Evolutionary conservation across 2,329 filamentous ascomycete genomes (phyloP), one percentile per base, ranked within the genome.

Genomic region (Fusarium compactum): DNA sequence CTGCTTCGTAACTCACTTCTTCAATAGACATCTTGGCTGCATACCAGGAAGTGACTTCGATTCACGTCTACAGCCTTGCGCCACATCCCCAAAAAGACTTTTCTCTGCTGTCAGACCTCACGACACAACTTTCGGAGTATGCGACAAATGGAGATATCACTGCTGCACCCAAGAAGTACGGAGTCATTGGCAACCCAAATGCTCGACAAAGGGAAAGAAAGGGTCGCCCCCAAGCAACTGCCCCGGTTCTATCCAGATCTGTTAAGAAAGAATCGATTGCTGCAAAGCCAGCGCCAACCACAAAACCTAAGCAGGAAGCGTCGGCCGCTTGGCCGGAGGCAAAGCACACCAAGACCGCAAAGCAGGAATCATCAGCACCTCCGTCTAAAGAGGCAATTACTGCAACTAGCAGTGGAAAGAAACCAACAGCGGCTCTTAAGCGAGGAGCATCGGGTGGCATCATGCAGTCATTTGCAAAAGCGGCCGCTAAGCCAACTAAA

Each of bases 1-100:
- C 29, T 6, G 22, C 15, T 22, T 43, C 16, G 20, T 27, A 45
- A 68, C 56, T 72, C 66, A 62, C 74, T 4, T 52, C 48, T 70
- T 58, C 44, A 24, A 38, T 38, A 95, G 92, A 88, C 69, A 84
- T 87, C 2, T 89, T 94, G 61, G 82, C 85, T 16, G 85, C 88
- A 18, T 97, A 95, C 71, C 86, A 92, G 51, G 84, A 89, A n/a
- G 89, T 97, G 57, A 86, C 85, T 0, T 92, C 93, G 1, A 90
- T 97, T 64, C 94, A 98, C 74, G 83, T 98, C 45, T 98, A 98
- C 82, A 97, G 94, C 75, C 77, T 98, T 20, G 90, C 92, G 44
- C 86, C 92, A 2, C 86, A 89, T 40, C 86, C 90, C 2, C 83
- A 94, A 18, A 91, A 83, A 77, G 86, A 95, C 76, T 80, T 96